Percentiles rank a stretch among this genome's conserved stretches.
Conservation (phyloP, 2,329 filamentous ascomycete genomes). For the Knufia fluminis region DNA sequence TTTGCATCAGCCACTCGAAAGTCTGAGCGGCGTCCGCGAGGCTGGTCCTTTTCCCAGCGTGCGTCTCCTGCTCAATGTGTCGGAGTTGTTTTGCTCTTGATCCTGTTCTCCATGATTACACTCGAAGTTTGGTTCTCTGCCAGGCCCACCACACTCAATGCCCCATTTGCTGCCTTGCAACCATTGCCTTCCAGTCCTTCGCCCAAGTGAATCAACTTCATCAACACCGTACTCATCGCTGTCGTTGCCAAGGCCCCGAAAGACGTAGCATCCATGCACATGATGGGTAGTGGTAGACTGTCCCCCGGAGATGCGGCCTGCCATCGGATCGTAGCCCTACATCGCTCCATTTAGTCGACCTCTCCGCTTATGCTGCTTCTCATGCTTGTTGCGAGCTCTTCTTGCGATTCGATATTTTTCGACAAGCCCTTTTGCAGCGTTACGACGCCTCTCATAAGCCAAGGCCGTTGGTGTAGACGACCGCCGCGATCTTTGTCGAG, state of each 20-base stretch:
- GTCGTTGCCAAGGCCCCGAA: not conserved
- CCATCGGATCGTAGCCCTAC: slow-evolving; percentile 19
- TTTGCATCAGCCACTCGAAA: too few relatives aligned
- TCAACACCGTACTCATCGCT: slow-evolving; percentile 5
- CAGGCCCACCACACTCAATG: slow-evolving; percentile 9
- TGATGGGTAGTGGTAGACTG: not conserved
- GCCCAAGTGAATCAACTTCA: slow-evolving; percentile 6
- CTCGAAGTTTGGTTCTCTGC: not conserved
- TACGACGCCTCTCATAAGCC: slow-evolving; percentile 30
- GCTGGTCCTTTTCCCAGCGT: not conserved
- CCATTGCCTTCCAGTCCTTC: slow-evolving; percentile 4
- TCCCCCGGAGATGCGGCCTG: slow-evolving; percentile 7
- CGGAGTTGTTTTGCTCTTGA: not conserved
- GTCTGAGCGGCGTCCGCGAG: too few relatives aligned
- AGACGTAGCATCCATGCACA: slow-evolving; percentile 3
- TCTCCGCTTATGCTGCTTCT: slow-evolving; percentile 5
- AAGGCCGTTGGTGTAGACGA: not conserved
- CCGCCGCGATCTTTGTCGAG: not conserved
- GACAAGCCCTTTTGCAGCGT: slow-evolving; percentile 41
- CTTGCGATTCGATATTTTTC: slow-evolving; percentile 28
- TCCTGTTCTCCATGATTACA: not conserved
- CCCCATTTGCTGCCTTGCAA: slow-evolving; percentile 6
- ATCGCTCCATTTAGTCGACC: slow-evolving; percentile 9
- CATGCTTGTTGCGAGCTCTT: not conserved
- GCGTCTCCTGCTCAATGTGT: not conserved